Evolutionary conservation across 305 asterid species (phyloP), one percentile per base, ranked within the genome.

Genomic region (Coffea humblotiana): DNA sequence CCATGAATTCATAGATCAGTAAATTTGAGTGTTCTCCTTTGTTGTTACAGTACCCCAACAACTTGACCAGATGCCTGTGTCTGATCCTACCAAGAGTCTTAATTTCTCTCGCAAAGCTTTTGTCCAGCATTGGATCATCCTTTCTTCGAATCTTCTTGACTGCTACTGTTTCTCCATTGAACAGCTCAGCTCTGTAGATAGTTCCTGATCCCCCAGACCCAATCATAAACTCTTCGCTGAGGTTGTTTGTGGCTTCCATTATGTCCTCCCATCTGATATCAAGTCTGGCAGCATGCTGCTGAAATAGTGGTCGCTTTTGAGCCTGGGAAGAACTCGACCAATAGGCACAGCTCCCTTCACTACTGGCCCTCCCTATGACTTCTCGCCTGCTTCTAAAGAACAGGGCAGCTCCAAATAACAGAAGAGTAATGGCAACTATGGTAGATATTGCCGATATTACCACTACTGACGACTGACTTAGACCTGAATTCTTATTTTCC

Each of bases 161-260:
- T 8, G 99, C 97, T 18, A 95, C 89, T 3, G 90, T 90, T 84
- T 89, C 97, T 79, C 97, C 96, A 4, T 83, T 87, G 71, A 79
- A 88, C 76, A 95, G 65, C 80, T 91, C 93, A 63, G 98, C 99
- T 80, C 84, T 89, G 87, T 91, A 95, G 61, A 95, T 83, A 21
- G 93, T 91, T 43, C 98, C 98, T 0, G 97, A 93, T 0, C 99
- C 98, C 23, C 99, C 99, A 0, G 92, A 83, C 18, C 98, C 99
- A 45, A 95, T 87, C 81, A 95, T 83, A 85, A 89, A 90, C 91
- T 95, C 95, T 1, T 88, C 93, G 48, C 98, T 92, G 63, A 95
- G 90, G 86, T 95, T 89, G 25, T 95, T 89, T 9, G 99, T 93
- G 40, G 98, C 99, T 66, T 90, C 96, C 99, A 95, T 93, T 70